A percentile compares a stretch with the other conserved stretches of the same genome.
Evolutionary conservation across 2,329 filamentous ascomycete genomes (phyloP).

Genomic region (Colletotrichum trifolii): DNA sequence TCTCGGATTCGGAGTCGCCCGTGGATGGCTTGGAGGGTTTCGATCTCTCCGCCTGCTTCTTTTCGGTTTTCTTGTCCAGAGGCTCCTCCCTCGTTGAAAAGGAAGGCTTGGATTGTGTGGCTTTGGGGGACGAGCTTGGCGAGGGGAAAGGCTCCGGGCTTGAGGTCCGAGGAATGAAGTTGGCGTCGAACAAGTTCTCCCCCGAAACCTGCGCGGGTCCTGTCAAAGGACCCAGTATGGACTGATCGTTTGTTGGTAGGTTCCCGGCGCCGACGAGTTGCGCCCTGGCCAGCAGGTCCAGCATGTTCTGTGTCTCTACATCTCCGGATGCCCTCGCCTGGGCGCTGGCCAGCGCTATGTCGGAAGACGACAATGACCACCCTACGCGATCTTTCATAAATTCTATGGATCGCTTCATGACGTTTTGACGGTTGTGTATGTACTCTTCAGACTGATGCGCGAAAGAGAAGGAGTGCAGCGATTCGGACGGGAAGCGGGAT

Average conservation of each 20-base stretch:
- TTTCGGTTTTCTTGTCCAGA: conserved; percentile 13
- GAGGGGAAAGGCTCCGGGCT: conserved; percentile 60
- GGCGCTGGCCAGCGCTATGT: conserved; percentile 81
- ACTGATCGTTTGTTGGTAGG: conserved; percentile 59
- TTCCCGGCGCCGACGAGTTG: conserved; percentile 80
- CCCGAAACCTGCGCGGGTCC: conserved; percentile 80
- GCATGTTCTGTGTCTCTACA: conserved; percentile 87
- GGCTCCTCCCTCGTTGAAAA: conserved; percentile 27
- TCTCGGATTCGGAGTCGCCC: conserved; percentile 53
- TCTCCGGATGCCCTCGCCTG: conserved; percentile 87
- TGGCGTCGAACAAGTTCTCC: conserved; percentile 86
- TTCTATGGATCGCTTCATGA: conserved; percentile 92
- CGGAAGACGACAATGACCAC: conserved; percentile 74
- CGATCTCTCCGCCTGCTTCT: conserved; percentile 29
- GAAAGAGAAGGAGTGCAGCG: conserved; percentile 97
- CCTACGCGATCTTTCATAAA: conserved; percentile 95
- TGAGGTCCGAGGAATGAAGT: conserved; percentile 70
- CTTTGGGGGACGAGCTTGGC: conserved; percentile 48
- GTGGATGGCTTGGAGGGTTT: conserved; percentile 37
- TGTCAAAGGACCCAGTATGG: conserved; percentile 72
- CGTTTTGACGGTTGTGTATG: conserved; percentile 90
- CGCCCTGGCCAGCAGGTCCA: conserved; percentile 86
- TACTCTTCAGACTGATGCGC: conserved; percentile 94
- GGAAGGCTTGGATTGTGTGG: conserved; percentile 30
- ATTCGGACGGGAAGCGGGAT: conserved; percentile 92